Base-by-base conservation (phyloP, 495 filamentous ascomycete genomes). In the Neurospora sp. region DNA sequence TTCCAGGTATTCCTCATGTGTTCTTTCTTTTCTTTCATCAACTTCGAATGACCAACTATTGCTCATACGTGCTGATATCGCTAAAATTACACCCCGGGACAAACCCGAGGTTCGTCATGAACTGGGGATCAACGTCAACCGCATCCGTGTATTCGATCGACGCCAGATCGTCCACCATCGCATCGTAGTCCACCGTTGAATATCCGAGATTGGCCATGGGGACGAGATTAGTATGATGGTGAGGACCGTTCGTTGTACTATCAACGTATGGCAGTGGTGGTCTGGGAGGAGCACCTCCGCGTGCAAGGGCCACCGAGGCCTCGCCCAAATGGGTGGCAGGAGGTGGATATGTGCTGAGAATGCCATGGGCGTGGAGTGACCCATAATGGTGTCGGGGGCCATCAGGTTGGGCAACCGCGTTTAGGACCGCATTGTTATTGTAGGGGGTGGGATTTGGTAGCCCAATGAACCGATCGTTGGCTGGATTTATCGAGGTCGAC, bases 141-240 rank as follows among this genome's bases (percentile, higher is more conserved):
- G 85, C 85, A 73, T 89, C 87, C 8, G 85, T 86, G 31, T 86
- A 86, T 74, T 91, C 89, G 10, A 89, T 83, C 69, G 87, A 86
- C n/a, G 87, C 87, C 4, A 91, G 82, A 59, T 91, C 88, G 75
- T 89, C 87, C 75, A 90, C 85, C 41, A 90, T 87, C 4, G 87
- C 85, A 70, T 91, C 89, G 38, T 87, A 82, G 61, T 89, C 86
- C 27, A 82, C 75, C 22, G 72, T 65, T 12, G 53, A 65, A 37
- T 65, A 65, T 16, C 53, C 53, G 6, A 65, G 18, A 18, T 35
- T 31, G 27, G 53, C 53, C 53, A 65, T 65, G 27, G 53, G 27
- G 2, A 65, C 53, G 5, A 35, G 22, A 18, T 65, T 35, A 3
- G 16, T 14, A 37, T 31, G 27, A 0, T 18, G 22, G 7, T 14